phyloP scores from a whole-genome alignment of 257 asterid genomes.

The Capsicum rhomboideum region DNA sequence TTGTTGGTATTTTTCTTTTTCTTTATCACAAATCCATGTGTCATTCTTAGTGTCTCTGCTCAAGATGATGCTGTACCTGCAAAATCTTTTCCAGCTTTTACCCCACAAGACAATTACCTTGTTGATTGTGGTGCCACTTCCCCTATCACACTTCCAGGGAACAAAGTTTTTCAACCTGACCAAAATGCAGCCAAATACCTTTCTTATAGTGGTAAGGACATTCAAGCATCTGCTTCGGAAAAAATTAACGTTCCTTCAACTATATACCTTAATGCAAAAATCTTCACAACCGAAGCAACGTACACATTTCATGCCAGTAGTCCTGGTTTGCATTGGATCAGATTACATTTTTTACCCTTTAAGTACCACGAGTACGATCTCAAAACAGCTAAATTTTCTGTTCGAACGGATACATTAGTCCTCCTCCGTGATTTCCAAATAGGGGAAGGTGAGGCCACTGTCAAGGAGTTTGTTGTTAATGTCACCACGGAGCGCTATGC shows the following conservation, averaged over 20 bases:
- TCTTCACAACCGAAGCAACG: conserved; percentile 10
- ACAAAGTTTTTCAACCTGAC: conserved; percentile 20
- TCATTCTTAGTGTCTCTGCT: not conserved
- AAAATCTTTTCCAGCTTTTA: conserved; percentile 1
- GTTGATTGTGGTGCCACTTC: conserved; percentile 26
- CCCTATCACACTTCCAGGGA: conserved; percentile 7
- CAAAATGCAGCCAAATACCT: conserved; percentile 9
- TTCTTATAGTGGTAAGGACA: conserved; percentile 6
- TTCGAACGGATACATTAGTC: conserved; percentile 23
- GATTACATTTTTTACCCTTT: conserved; percentile 4
- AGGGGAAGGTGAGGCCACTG: not conserved
- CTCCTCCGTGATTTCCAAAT: conserved; percentile 21
- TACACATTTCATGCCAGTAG: not conserved
- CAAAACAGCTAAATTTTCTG: conserved; percentile 20
- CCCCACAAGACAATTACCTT: conserved; percentile 26
- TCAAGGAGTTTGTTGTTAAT: conserved; percentile 35
- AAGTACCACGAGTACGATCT: not conserved
- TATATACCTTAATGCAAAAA: conserved; percentile 9
- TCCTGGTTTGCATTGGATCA: conserved; percentile 10
- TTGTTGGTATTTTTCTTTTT: not conserved
- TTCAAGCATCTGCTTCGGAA: conserved; percentile 1
- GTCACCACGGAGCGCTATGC: conserved; percentile 31
- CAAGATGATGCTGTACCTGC: conserved; percentile 4
- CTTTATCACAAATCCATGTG: not conserved
- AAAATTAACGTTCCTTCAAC: not conserved